Percentiles rank a stretch among this genome's conserved stretches.
Evolutionary conservation across 768 basidiomycete species (phyloP).

Genomic region (Pulveroboletus ravenelii): DNA sequence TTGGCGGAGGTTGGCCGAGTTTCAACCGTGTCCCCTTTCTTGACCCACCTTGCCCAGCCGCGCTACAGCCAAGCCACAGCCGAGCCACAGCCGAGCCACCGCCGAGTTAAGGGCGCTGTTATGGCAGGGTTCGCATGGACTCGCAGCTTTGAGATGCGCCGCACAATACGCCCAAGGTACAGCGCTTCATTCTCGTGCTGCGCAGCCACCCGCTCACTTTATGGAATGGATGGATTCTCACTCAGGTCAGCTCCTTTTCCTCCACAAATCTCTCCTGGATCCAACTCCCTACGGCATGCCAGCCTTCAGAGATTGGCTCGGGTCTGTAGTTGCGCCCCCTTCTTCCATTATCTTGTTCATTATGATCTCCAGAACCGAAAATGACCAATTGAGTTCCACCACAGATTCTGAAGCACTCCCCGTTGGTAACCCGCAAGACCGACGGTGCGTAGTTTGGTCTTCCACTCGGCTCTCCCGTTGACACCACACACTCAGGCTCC

Average conservation of each 20-base stretch:
- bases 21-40: too few species aligned
- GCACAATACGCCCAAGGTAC: too few species aligned
- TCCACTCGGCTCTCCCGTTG: not conserved
- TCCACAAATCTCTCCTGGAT: slow-evolving; percentile 71
- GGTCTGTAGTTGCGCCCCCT: slow-evolving; percentile 45
- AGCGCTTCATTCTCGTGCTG: too few species aligned
- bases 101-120: too few species aligned
- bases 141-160: too few species aligned
- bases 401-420: slow-evolving; percentile 60
- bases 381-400: slow-evolving; percentile 33
- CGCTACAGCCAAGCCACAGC: too few species aligned
- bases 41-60: too few species aligned
- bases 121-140: too few species aligned
- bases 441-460: slow-evolving; percentile 47
- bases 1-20: too few species aligned
- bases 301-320: slow-evolving; percentile 81
- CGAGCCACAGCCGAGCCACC: too few species aligned
- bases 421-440: slow-evolving; percentile 53
- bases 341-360: slow-evolving; percentile 16
- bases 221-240: too few species aligned
- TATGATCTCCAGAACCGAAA: slow-evolving; percentile 42
- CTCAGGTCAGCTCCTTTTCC: slow-evolving; percentile 49
- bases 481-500: slow-evolving; percentile 46
- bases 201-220: too few species aligned
- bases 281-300: slow-evolving; percentile 72